phyloP scores from a whole-genome alignment of 371 early-diverging fungal species.

The Mucor ambiguus region DNA sequence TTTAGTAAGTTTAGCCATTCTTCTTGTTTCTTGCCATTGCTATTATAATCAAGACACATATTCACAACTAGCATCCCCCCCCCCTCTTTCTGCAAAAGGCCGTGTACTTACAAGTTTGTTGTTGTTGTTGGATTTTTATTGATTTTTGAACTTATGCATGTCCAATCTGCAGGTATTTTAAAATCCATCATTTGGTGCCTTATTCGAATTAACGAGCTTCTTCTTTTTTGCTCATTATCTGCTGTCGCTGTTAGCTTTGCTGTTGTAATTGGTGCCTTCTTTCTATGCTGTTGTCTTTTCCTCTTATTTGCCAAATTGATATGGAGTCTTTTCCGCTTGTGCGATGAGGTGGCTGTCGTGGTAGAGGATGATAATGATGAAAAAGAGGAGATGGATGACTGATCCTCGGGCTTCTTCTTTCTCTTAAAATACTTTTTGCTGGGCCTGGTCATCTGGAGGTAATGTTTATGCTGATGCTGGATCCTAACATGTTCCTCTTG shows the following conservation, averaged over 20 bases:
- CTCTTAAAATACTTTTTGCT: background rate
- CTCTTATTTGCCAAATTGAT: background rate
- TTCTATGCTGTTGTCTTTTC: background rate
- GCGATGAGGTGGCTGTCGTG: background rate
- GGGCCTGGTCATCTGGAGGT: background rate
- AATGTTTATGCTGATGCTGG: background rate
- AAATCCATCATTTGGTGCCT: constrained; percentile 16
- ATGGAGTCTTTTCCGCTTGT: background rate
- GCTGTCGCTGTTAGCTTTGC: background rate
- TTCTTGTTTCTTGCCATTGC: background rate
- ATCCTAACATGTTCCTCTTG: background rate
- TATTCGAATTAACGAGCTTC: background rate
- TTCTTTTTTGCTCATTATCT: background rate
- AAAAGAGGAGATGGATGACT: background rate
- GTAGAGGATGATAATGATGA: background rate
- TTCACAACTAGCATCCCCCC: background rate
- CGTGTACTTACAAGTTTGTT: constrained; percentile 1
- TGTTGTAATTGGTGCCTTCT: background rate
- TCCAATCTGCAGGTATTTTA: constrained; percentile 16
- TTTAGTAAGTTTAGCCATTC: constrained; percentile 14
- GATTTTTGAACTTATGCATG: constrained; percentile 17
- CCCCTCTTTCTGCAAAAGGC: background rate
- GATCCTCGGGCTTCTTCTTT: background rate
- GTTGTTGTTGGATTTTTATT: background rate
- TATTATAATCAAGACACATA: background rate